These are phyloP conservation scores for Naematelia aurantialba DNA, from an alignment of 768 basidiomycete genomes.

Conservation along the genomic window DNA sequence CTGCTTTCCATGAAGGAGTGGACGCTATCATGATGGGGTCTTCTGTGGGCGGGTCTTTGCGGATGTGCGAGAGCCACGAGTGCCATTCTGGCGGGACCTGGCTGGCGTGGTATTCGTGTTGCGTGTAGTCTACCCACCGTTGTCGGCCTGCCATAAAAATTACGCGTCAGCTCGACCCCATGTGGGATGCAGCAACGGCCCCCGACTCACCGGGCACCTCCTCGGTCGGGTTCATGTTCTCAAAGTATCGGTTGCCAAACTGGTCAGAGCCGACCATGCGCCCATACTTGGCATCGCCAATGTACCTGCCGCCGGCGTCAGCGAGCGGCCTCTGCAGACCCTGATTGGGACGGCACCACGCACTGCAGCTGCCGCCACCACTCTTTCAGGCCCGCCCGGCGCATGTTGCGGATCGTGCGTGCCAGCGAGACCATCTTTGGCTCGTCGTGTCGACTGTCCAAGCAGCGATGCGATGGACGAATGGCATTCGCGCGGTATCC, in stretches of 20 bases:
- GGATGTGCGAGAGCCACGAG: constrained; percentile 88
- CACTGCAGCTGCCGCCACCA: constrained; percentile 71
- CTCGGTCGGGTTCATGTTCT: constrained; percentile 81
- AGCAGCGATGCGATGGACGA: not conserved
- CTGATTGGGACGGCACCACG: too few species aligned
- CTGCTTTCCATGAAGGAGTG: constrained; percentile 77
- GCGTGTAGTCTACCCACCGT: constrained; percentile 91
- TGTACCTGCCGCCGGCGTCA: constrained; percentile 60
- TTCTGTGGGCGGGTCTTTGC: constrained; percentile 70
- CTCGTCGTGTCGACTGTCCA: not conserved
- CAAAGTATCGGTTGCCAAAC: constrained; percentile 91
- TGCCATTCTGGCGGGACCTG: constrained; percentile 98
- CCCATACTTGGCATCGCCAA: constrained; percentile 89
- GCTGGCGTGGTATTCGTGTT: constrained; percentile 84
- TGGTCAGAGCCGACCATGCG: constrained; percentile 52
- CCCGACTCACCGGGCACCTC: constrained; percentile 72
- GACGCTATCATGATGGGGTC: constrained; percentile 68
- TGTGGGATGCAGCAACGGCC: not conserved
- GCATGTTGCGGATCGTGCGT: constrained; percentile 58
- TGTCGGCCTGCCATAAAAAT: constrained; percentile 66
- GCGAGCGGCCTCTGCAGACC: not conserved
- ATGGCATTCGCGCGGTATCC: not conserved
- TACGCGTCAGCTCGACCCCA: not conserved
- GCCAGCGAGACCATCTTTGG: constrained; percentile 13
- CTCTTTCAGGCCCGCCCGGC: constrained; percentile 70